Conservation (phyloP, 495 filamentous ascomycete genomes). For the Trichoderma virens region DNA sequence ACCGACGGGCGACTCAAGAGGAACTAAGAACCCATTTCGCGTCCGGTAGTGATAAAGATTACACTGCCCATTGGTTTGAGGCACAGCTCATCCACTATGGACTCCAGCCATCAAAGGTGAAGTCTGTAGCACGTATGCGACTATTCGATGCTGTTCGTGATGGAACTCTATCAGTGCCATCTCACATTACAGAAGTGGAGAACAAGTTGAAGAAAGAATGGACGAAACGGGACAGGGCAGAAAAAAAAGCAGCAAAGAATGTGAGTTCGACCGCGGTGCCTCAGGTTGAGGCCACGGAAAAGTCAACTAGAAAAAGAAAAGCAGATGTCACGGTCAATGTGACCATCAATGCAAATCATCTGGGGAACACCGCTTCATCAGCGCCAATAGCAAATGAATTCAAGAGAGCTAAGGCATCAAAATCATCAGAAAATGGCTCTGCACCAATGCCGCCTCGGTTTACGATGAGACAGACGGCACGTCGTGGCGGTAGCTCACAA, state of each 20-base stretch:
- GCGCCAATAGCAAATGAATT: not conserved
- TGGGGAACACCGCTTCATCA: too few relatives aligned
- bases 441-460: not conserved
- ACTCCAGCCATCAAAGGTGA: slow-evolving; percentile 42
- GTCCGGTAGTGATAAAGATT: slow-evolving; percentile 32
- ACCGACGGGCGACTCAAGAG: slow-evolving; percentile 39
- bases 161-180: slow-evolving; percentile 37
- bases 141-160: slow-evolving; percentile 43
- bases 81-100: slow-evolving; percentile 55
- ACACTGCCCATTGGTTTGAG: slow-evolving; percentile 47
- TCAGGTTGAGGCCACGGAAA: slow-evolving; percentile 16
- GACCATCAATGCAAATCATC: not conserved
- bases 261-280: not conserved
- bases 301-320: slow-evolving; percentile 26
- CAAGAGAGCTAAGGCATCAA: not conserved
- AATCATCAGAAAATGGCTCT: not conserved
- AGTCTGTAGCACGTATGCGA: slow-evolving; percentile 48
- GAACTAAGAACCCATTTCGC: slow-evolving; percentile 41
- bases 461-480: not conserved
- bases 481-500: not conserved
- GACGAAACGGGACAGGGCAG: slow-evolving; percentile 36
- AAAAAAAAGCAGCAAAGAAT: slow-evolving; percentile 16
- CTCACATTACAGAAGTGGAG: slow-evolving; percentile 36
- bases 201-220: slow-evolving; percentile 47
- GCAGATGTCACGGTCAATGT: slow-evolving; percentile 16